Evolutionary conservation across 305 asterid species (phyloP), one percentile per base, ranked within the genome.

Genomic region (Fraxinus platypoda): DNA sequence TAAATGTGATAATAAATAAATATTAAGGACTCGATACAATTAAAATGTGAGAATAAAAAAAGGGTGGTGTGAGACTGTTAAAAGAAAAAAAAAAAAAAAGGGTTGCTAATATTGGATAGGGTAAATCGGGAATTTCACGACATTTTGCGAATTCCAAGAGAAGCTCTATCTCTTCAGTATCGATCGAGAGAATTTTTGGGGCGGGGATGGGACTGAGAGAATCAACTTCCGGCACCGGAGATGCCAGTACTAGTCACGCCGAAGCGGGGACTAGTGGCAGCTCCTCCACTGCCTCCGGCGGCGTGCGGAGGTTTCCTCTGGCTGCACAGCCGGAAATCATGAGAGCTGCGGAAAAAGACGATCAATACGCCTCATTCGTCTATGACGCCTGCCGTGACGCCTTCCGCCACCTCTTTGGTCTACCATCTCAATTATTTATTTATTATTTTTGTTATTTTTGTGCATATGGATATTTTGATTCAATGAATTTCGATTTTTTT

Each of bases 261-360:
- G 94, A 89, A 64, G 90, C 25, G 1, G 91, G 87, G 8, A 82
- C 89, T 35, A 83, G 90, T 26, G 78, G 81, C 81, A 77, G 87
- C 87, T 79, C 87, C 70, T 38, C 80, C 49, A 74, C 81, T 49
- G 86, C 74, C 68, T 17, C 76, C 68, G 70, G 82, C 54, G 87
- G 86, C 38, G 84, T 90, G 4, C 88, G 90, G 78, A 79, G 92
- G 74, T 94, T 96, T 70, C 97, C 97, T 0, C 64, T 88, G 85
- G 98, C 98, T 70, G 98, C 97, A 77, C 98, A 91, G 87, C 98
- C 99, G 17, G 99, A 96, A 83, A 84, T 96, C 62, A 96, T 96
- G 98, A 91, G 99, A 84, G 98, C 99, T 0, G 99, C 99, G 6
- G 98, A 96, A 92, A 96, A 96, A 84, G 99, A 96, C 79, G 99